Evolutionary conservation across 2,329 filamentous ascomycete species (phyloP), one percentile per base, ranked within the genome.

Genomic region (Epichloe amarillans): DNA sequence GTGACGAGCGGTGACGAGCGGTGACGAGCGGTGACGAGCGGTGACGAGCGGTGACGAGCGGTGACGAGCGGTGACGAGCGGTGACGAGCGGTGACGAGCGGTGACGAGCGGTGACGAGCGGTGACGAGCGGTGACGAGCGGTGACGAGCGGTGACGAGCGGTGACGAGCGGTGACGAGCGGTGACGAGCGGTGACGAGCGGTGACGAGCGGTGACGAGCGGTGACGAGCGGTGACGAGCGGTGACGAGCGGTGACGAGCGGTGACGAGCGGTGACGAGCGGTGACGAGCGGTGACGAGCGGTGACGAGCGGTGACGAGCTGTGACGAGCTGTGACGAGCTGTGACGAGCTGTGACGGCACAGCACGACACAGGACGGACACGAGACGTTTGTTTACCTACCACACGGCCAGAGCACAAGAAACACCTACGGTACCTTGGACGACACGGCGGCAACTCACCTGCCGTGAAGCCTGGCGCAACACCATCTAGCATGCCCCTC

Each of bases 1-100:
- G 19, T 21, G 14, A 51, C 54, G 5, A 41, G 36, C 42, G 26
- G 35, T 39, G 39, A 46, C 52, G n/a, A n/a, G n/a, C n/a, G n/a
- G n/a, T n/a, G 19, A 19, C 19, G 19, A 50, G n/a, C 6, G 21
- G 19, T 21, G 14, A 51, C 54, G 5, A 41, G 36, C 42, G 26
- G 35, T 39, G 39, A 46, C 52, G n/a, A n/a, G n/a, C n/a, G n/a
- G n/a, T n/a, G 19, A 19, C 19, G 19, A 50, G n/a, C 6, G 21
- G 19, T 21, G 14, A 51, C 54, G 5, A 41, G 36, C 42, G 26
- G 35, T 39, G 39, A 46, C 52, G n/a, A n/a, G n/a, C n/a, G n/a
- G n/a, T n/a, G 19, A 19, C 19, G 19, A 50, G n/a, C 6, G 21
- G 19, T 21, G 14, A 51, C 54, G 5, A 41, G 36, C 42, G 26